Base-by-base conservation (phyloP, 1,284 basidiomycete genomes). In the Coniferiporia sulphurascens region DNA sequence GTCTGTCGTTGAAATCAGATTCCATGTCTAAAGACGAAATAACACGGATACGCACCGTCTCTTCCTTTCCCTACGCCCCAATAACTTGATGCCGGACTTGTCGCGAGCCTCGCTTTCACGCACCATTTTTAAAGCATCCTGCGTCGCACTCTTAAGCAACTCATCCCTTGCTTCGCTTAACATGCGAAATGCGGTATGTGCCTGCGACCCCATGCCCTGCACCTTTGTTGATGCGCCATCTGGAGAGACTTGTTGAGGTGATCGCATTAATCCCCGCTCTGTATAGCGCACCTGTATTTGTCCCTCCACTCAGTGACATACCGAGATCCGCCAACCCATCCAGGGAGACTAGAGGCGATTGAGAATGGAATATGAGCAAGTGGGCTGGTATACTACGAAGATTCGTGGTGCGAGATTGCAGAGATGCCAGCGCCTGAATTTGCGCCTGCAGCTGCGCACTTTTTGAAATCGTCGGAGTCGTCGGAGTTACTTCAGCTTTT, bases 31-130 rank as follows among this genome's bases (percentile, higher is more conserved):
- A 27, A 27, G 27, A 27, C 27, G 5, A 27, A 27, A 3, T 27
- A 27, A 27, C 27, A 27, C 27, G 27, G 17, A 56, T 8, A 36
- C 46, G 9, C 78, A 78, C 69, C 78, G 76, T 67, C 81, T 85
- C 63, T 79, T 74, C 52, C 68, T 76, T 51, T 80, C 76, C 59
- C 79, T 72, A 51, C 79, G 74, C 35, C 74, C 67, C 60, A 75
- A 72, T 55, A 74, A 69, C 51, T 72, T 72, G 43, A 84, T 71
- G 46, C 80, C 78, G 21, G 72, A 76, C 32, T 70, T 70, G 67
- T 86, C 84, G 21, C 70, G 68, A 38, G 74, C 70, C 64, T 81
- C 76, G 61, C 84, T 84, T 17, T 77, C 76, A 43, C 72, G 71
- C 21, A 84, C 84, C 6, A 73, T 70, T 45, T 70, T 70, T 54